A percentile compares a stretch with the other conserved stretches of the same genome.
These are phyloP conservation scores for Fraxinus greggii DNA, from an alignment of 305 asterid species.

Conservation along the genomic window DNA sequence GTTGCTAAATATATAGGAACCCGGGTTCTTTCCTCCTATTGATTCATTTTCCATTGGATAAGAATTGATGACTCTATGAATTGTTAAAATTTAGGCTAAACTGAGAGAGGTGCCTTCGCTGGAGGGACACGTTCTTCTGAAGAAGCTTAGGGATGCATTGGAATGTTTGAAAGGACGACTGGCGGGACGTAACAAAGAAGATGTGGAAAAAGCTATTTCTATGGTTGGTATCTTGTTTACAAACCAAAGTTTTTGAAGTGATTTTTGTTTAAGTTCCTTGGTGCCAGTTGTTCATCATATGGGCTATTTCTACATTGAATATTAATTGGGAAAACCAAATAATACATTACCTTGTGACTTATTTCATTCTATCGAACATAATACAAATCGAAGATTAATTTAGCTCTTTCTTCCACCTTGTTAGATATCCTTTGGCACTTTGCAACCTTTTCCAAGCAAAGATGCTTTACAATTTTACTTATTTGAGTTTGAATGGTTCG, in stretches of 20 bases:
- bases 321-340: background rate
- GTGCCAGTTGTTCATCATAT: background rate
- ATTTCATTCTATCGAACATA: background rate
- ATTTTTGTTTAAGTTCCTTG: background rate
- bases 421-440: background rate
- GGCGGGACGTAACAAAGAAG: slow-evolving; percentile 81
- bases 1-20: background rate
- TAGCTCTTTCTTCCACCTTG: background rate
- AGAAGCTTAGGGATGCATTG: slow-evolving; percentile 95
- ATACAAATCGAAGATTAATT: background rate
- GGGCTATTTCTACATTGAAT: background rate
- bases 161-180: slow-evolving; percentile 81
- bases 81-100: slow-evolving; percentile 60
- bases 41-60: background rate
- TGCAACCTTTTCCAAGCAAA: background rate
- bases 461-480: background rate
- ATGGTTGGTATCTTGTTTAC: slow-evolving; percentile 50
- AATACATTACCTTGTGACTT: background rate
- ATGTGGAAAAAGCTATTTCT: slow-evolving; percentile 84
- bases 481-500: slow-evolving; percentile 10
- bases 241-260: background rate
- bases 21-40: background rate
- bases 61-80: slow-evolving; percentile 11
- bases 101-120: slow-evolving; percentile 86
- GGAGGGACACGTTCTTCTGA: slow-evolving; percentile 94